A percentile compares a stretch with the other conserved stretches of the same genome.
phyloP scores from a whole-genome alignment of 2,329 filamentous ascomycete genomes.

The Macrophomina tecta region DNA sequence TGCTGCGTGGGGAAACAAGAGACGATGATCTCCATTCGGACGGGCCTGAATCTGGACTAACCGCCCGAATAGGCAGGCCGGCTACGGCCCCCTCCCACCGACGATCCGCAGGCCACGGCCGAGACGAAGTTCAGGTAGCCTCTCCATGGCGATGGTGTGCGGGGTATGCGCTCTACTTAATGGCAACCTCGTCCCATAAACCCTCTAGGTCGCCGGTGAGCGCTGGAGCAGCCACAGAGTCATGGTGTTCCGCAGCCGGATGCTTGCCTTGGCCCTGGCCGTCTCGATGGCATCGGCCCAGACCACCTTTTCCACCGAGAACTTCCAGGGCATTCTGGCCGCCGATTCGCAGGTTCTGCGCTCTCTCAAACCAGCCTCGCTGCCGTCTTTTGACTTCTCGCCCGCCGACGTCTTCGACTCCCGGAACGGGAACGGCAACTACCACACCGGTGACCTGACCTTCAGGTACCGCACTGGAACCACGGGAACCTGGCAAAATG shows the following conservation, averaged over 20 bases:
- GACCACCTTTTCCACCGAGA: conserved; percentile 12
- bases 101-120: background rate
- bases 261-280: background rate
- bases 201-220: background rate
- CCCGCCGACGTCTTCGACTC: conserved; percentile 58
- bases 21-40: background rate
- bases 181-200: background rate
- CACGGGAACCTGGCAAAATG: conserved; percentile 51
- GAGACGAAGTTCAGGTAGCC: background rate
- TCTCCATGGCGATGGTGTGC: background rate
- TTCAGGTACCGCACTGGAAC: conserved; percentile 58
- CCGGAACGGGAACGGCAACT: conserved; percentile 59
- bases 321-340: conserved; percentile 6
- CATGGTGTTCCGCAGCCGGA: background rate
- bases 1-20: background rate
- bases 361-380: conserved; percentile 11
- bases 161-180: conserved; percentile 2
- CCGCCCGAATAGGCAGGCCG: conserved; percentile 4
- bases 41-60: background rate
- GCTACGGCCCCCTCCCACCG: background rate
- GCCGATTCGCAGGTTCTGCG: conserved; percentile 17
- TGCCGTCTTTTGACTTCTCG: conserved; percentile 59
- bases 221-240: background rate
- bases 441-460: conserved; percentile 65
- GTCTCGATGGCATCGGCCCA: background rate